Percentiles rank a stretch among this genome's conserved stretches.
Evolutionary conservation across 345 rosid genomes (phyloP).

Genomic region (Eucalyptus pauciflora): DNA sequence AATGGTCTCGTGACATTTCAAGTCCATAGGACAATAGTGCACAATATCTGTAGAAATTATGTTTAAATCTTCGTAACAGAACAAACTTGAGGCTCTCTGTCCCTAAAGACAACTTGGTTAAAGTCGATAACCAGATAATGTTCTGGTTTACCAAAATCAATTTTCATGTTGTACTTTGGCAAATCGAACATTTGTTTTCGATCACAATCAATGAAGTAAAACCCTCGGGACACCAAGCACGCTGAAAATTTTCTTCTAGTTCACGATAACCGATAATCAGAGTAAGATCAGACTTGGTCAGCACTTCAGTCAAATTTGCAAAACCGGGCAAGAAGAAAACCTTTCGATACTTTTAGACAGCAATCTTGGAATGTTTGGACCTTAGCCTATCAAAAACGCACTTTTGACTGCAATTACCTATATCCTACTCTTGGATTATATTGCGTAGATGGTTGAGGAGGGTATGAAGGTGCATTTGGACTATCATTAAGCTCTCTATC

Average conservation of each 20-base stretch:
- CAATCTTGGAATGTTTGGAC: not conserved
- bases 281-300: not conserved
- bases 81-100: too few species aligned
- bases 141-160: too few species aligned
- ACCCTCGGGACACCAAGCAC: not conserved
- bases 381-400: not conserved
- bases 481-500: slow-evolving; percentile 31
- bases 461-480: slow-evolving; percentile 31
- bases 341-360: not conserved
- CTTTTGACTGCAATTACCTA: slow-evolving; percentile 25
- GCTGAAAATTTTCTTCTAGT: not conserved
- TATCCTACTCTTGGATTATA: slow-evolving; percentile 18
- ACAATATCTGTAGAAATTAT: not conserved
- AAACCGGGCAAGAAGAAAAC: not conserved
- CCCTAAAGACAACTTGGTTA: too few species aligned
- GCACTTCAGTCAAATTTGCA: not conserved
- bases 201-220: not conserved
- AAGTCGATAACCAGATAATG: too few species aligned
- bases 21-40: not conserved
- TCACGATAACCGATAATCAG: not conserved
- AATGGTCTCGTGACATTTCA: not conserved
- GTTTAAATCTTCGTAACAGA: not conserved
- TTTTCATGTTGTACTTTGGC: too few species aligned
- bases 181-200: not conserved
- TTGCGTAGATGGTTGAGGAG: slow-evolving; percentile 39